Evolutionary conservation across 108 stramenopile genomes (phyloP).

Genomic region (Pseudonitzschia pungens): DNA sequence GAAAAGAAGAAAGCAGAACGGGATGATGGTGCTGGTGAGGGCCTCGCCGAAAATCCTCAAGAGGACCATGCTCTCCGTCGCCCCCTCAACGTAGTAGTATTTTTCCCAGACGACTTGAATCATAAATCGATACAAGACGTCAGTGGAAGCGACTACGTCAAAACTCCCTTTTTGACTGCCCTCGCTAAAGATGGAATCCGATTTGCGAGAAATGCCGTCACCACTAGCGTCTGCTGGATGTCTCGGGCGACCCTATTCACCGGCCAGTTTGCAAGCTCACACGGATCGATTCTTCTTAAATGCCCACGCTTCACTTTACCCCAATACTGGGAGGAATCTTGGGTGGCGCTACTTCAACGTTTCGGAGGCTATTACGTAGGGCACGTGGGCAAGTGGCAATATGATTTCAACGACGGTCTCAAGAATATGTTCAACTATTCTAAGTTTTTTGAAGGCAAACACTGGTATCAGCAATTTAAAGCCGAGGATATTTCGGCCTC

Average conservation of each 20-base stretch:
- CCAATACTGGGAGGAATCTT: background rate
- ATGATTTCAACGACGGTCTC: background rate
- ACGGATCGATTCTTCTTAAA: background rate
- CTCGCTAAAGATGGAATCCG: conserved; percentile 62
- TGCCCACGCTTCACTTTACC: background rate
- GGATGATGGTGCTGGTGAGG: too few species aligned
- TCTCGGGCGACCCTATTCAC: conserved; percentile 58
- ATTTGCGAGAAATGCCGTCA: conserved; percentile 65
- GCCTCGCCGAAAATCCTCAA: too few species aligned
- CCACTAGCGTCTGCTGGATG: conserved; percentile 68
- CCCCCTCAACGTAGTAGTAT: too few species aligned
- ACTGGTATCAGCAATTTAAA: background rate
- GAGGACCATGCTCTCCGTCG: too few species aligned
- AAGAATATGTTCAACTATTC: background rate
- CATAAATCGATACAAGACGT: too few species aligned
- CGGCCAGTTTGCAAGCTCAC: conserved; percentile 41
- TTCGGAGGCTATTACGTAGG: conserved; percentile 54
- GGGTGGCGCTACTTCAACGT: background rate
- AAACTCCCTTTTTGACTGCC: conserved; percentile 62
- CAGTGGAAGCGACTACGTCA: conserved; percentile 30
- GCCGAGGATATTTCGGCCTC: conserved; percentile 33
- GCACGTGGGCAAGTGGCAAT: conserved; percentile 65
- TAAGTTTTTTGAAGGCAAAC: too few species aligned
- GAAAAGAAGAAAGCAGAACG: too few species aligned
- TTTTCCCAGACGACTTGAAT: too few species aligned